Percentiles rank a stretch among this genome's conserved stretches.
Conservation (phyloP, 306 rosid genomes). For the Oemleria cerasiformis region DNA sequence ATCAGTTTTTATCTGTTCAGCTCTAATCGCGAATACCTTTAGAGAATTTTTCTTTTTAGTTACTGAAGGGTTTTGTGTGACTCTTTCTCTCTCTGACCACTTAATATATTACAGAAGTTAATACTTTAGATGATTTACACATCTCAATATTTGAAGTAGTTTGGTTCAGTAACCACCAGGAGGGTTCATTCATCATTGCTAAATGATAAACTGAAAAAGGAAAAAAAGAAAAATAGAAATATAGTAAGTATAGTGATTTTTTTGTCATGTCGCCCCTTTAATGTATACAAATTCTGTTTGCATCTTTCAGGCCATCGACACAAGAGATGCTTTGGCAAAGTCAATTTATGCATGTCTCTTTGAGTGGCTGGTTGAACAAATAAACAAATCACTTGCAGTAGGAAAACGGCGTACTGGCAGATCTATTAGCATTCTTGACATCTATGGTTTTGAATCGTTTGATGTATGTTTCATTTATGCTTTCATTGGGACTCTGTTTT, state of each 20-base stretch:
- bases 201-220: background rate
- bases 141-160: background rate
- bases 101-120: background rate
- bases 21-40: too few species aligned
- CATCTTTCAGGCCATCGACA: conserved; percentile 70
- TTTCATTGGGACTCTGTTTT: conserved; percentile 6
- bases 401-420: conserved; percentile 97
- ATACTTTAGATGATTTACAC: background rate
- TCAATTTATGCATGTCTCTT: conserved; percentile 86
- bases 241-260: background rate
- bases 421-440: conserved; percentile 97
- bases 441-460: conserved; percentile 98
- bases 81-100: background rate
- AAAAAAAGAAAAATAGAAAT: too few species aligned
- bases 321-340: conserved; percentile 99
- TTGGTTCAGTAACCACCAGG: background rate
- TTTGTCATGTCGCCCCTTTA: background rate
- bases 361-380: conserved; percentile 98
- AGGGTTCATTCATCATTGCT: background rate
- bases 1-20: too few species aligned
- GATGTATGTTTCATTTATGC: conserved; percentile 56
- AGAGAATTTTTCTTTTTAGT: too few species aligned
- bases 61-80: too few species aligned
- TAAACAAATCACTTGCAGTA: conserved; percentile 93
- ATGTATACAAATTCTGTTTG: background rate